Percentiles rank a stretch among this genome's conserved stretches.
phyloP scores from a whole-genome alignment of 2,329 filamentous ascomycete species.

The Cyphellophora attinorum region DNA sequence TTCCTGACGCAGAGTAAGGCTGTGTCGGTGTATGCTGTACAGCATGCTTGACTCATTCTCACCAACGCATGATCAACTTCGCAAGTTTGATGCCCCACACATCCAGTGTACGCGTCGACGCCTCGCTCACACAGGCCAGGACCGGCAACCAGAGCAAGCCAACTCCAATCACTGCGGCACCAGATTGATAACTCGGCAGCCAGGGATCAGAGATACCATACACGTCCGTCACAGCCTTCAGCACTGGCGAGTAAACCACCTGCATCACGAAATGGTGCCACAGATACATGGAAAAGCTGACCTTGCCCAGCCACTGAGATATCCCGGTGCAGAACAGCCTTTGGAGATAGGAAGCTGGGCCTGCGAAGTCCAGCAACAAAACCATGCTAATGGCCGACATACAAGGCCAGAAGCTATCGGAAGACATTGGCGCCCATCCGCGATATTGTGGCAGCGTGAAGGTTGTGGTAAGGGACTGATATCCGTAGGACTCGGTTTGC shows the following conservation, averaged over 20 bases:
- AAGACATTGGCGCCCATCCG: background rate
- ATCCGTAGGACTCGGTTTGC: constrained; percentile 1
- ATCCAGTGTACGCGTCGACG: background rate
- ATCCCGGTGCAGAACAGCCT: constrained; percentile 29
- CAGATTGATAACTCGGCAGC: background rate
- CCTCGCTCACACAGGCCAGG: background rate
- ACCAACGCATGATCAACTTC: background rate
- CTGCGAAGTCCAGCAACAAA: constrained; percentile 1
- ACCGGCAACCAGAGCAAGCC: background rate
- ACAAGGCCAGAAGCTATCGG: constrained; percentile 4
- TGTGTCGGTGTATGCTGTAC: no score
- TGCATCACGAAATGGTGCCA: constrained; percentile 22
- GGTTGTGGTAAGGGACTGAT: background rate
- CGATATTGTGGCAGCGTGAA: background rate
- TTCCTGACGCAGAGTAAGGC: no score
- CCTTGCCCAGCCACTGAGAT: constrained; percentile 35
- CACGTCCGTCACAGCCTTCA: background rate
- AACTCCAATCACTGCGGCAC: background rate
- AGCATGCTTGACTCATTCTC: no score
- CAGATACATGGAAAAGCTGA: constrained; percentile 37
- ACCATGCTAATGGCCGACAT: constrained; percentile 3
- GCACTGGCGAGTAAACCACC: constrained; percentile 1
- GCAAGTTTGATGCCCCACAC: constrained; percentile 1
- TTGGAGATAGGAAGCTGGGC: constrained; percentile 23
- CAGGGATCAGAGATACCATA: background rate